Base-by-base conservation (phyloP, 805 yeast genomes). In the Saturnispora halmiae region DNA sequence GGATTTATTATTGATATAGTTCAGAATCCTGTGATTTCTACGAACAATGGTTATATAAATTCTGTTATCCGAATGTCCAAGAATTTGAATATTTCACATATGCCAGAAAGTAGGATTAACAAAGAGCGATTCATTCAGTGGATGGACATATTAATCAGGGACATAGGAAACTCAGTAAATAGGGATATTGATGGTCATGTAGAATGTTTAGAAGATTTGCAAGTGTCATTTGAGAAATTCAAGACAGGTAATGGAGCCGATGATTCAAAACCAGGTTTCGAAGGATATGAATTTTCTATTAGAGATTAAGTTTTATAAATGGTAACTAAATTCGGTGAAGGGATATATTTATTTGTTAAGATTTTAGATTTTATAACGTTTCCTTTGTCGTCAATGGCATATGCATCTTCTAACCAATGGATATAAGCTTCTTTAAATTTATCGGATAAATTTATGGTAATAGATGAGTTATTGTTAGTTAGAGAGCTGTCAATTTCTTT, bases 111-210 rank as follows among this genome's bases (percentile, higher is more conserved):
- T 15, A 27, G 34, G 25, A 31, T 38, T 15, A 40, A 41, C 18
- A 27, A 33, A 7, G 43, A 41, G 11, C 49, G 45, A 38, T 42
- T 51, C 19, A 35, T 45, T 31, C 46, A 38, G 10, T 45, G 42
- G 34, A 20, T 44, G 7, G 56, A 51, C 8, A 26, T 46, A 4
- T 35, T 53, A 10, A 20, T 52, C n/a, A 45, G 41, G 26, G 48
- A 50, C 26, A 27, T 52, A 20, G 38, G 37, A 22, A 51, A 46
- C 13, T 37, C 24, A n/a, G 30, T 30, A 30, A 31, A 10, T 6
- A 24, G 14, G 11, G 44, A 27, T n/a, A 25, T 38, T 27, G 22
- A 19, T 4, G 36, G 24, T 13, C 36, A 38, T 27, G 18, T 44
- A 24, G 31, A 36, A 21, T 30, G 31, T 30, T 40, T 38, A 20